These are phyloP conservation scores for Penicillium sp. DNA, from an alignment of 2,329 filamentous ascomycete species.

Conservation along the genomic window DNA sequence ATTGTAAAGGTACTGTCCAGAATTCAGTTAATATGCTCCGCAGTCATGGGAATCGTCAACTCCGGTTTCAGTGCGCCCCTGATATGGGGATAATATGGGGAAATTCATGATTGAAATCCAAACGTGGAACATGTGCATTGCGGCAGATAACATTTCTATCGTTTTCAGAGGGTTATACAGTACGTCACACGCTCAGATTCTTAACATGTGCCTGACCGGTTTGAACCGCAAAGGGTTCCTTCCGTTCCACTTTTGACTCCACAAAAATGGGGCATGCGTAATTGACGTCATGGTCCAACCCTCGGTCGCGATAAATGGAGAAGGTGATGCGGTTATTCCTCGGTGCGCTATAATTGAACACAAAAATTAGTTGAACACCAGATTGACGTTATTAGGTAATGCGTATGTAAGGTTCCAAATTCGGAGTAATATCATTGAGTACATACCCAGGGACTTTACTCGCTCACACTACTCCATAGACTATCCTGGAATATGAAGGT, in stretches of 20 bases:
- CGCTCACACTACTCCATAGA: too few relatives aligned
- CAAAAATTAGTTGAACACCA: too few relatives aligned
- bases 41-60: background rate
- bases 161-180: background rate
- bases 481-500: too few relatives aligned
- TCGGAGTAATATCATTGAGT: too few relatives aligned
- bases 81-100: background rate
- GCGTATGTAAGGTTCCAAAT: too few relatives aligned
- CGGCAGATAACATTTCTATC: background rate
- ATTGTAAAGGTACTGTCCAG: background rate
- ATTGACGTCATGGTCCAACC: background rate
- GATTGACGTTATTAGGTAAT: too few relatives aligned
- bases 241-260: background rate
- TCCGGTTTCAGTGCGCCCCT: background rate
- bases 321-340: background rate
- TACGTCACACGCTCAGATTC: background rate
- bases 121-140: background rate
- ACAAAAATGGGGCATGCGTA: background rate
- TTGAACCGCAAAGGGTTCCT: background rate
- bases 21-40: background rate
- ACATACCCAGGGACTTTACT: too few relatives aligned
- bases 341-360: too few relatives aligned
- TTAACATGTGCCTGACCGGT: background rate
- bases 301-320: background rate
- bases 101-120: background rate